phyloP scores from a whole-genome alignment of 257 asterid species.

The Salvia rosmarinus region DNA sequence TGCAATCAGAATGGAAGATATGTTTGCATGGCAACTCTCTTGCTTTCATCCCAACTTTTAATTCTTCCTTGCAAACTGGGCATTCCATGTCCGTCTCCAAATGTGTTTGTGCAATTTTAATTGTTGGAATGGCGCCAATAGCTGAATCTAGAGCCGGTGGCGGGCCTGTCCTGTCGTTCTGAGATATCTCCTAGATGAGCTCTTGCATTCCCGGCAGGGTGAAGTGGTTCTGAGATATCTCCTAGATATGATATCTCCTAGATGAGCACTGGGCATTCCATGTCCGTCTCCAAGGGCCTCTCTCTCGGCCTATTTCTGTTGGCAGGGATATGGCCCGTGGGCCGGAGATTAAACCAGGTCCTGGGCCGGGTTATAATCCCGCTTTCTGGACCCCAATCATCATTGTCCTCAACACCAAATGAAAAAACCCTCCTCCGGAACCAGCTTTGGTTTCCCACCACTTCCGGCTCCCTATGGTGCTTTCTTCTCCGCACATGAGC shows the following conservation, averaged over 20 bases:
- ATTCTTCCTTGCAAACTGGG: slow-evolving; percentile 87
- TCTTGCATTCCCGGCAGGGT: slow-evolving; percentile 56
- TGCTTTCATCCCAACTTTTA: slow-evolving; percentile 67
- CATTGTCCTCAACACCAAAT: slow-evolving; percentile 36
- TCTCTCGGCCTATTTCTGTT: slow-evolving; percentile 33
- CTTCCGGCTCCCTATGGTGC: slow-evolving; percentile 37
- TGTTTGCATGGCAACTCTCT: slow-evolving; percentile 86
- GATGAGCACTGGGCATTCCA: no score
- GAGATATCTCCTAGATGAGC: slow-evolving; percentile 72
- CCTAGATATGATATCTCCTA: no score
- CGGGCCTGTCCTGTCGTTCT: slow-evolving; percentile 81
- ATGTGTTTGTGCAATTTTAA: slow-evolving; percentile 57
- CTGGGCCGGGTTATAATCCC: slow-evolving; percentile 86
- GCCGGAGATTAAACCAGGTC: slow-evolving; percentile 58
- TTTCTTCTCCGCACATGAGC: slow-evolving; percentile 34
- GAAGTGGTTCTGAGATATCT: no score
- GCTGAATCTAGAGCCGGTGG: slow-evolving; percentile 70
- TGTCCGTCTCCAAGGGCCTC: no score
- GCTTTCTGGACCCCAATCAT: slow-evolving; percentile 60
- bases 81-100: slow-evolving; percentile 65
- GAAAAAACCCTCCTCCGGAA: slow-evolving; percentile 53
- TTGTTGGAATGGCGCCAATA: slow-evolving; percentile 57
- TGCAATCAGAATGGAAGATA: slow-evolving; percentile 80
- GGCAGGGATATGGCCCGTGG: slow-evolving; percentile 34
- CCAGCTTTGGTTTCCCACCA: slow-evolving; percentile 34